Evolutionary conservation across 1,139 yeast species (phyloP), one percentile per base, ranked within the genome.

Genomic region (Blastobotrys aristatus): DNA sequence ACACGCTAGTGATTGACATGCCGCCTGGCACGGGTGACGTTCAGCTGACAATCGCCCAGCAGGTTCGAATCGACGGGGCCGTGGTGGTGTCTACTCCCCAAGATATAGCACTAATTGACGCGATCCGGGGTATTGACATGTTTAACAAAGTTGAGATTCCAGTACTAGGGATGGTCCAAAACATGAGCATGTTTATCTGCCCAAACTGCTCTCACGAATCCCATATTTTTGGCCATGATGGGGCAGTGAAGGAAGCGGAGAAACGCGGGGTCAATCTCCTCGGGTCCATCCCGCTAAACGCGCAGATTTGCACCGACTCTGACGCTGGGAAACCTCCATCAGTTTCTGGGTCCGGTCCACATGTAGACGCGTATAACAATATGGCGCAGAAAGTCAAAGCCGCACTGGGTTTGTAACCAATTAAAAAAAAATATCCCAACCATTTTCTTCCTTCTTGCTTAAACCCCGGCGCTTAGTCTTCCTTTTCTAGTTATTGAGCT

Each of bases 1-100:
- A 87, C 62, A 74, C 80, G 26, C 69, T 87, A 46, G 82, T 87
- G 1, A 70, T 87, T 16, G 96, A 87, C 57, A 78, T 87, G 86
- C 96, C 96, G 1, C 96, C 96, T 0, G 96, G 96, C 3, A 87
- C 96, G 0, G 96, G 96, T 11, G 96, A 87, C 60, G 84, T 88
- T 0, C 96, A 87, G 59, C 70, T 87, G 49, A 84, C 95, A 0
- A 73, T 88, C 24, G 82, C 90, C 27, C 96, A 87, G 62, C 84
- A 82, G 57, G 65, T 85, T n/a, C 72, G 76, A 43, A 79, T 87
- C 0, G 84, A 81, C 55, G 96, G 95, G 1, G 88, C 95, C 0
- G 75, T 87, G 0, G 78, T 87, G 43, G 95, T 87, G 0, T 80
- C 90, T 1, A 87, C 96, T 0, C 94, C 95, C 0, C 96, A 87